Evolutionary conservation across 345 rosid genomes (phyloP).

Genomic region (thale cress (Arabidopsis thaliana)): DNA sequence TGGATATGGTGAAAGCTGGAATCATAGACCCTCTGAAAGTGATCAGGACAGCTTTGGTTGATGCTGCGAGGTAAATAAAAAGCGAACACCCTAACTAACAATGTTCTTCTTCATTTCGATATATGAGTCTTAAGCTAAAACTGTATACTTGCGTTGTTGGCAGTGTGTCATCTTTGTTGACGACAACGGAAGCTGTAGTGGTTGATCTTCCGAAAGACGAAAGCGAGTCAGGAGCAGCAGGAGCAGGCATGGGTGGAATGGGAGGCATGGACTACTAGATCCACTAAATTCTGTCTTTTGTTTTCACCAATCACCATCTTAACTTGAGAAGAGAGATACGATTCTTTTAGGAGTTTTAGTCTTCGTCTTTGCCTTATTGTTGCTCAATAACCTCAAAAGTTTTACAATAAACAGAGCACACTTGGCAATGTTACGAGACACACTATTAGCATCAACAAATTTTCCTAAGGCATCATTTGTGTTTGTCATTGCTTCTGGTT

Average conservation of each 20-base stretch:
- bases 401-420: not conserved
- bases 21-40: conserved; percentile 94
- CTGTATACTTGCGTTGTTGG: not conserved
- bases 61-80: conserved; percentile 45
- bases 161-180: conserved; percentile 6
- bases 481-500: no score
- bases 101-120: not conserved
- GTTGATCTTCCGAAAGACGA: conserved; percentile 10
- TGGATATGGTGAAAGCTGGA: conserved; percentile 94
- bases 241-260: conserved; percentile 13
- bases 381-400: not conserved
- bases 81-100: not conserved
- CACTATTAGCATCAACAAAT: not conserved
- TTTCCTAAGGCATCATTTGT: not conserved
- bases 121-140: not conserved
- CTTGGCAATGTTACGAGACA: not conserved
- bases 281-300: not conserved
- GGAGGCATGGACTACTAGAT: conserved; percentile 10
- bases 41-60: conserved; percentile 92
- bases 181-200: conserved; percentile 1
- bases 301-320: not conserved
- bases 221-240: not conserved
- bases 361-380: not conserved
- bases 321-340: not conserved
- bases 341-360: not conserved